Base-by-base conservation (phyloP, 2,329 filamentous ascomycete species). In the Aschersonia sp. region DNA sequence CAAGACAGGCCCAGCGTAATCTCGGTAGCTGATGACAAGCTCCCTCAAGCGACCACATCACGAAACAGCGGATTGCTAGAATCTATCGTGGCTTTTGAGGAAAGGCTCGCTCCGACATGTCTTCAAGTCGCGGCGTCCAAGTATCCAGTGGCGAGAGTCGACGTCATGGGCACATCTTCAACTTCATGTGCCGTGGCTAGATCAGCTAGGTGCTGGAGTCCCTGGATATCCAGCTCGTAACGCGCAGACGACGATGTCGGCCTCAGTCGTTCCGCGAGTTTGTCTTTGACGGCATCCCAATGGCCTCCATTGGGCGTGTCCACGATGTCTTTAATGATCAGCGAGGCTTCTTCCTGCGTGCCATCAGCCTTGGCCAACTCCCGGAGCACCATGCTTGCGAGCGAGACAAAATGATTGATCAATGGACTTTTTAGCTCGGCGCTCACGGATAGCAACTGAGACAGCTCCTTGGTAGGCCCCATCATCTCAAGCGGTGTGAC, bases 331-430 rank as follows among this genome's bases (percentile, higher is more conserved):
- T 70, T 72, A 30, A 83, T 67, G 5, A 77, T 66, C 49, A 67
- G 65, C 10, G 67, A 67, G 1, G 80, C 80, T 53, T 81, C 77
- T 4, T 78, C 74, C 43, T 70, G 72, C 3, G 74, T 77, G 51
- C 66, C 68, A 6, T 78, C 72, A 6, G 74, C 63, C 54, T 74
- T 76, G 32, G 65, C 65, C 35, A 86, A 67, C 53, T 82, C 77
- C 45, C 77, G 63, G 4, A 88, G 65, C n/a, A 75, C 74, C 56
- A 84, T 67, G 9, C 75, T 68, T 1, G 74, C 71, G 7, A 86
- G 67, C 9, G 72, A 73, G 47, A 74, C 73, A 53, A 83, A 82
- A 57, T 87, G 80, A 57, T 85, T 79, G 48, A 78, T 79, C 43
- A 87, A 65, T 0, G 83, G 82, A 47, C 73, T 81, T 44, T 77